Conservation (phyloP, 495 filamentous ascomycete species). For the Poronia punctata region DNA sequence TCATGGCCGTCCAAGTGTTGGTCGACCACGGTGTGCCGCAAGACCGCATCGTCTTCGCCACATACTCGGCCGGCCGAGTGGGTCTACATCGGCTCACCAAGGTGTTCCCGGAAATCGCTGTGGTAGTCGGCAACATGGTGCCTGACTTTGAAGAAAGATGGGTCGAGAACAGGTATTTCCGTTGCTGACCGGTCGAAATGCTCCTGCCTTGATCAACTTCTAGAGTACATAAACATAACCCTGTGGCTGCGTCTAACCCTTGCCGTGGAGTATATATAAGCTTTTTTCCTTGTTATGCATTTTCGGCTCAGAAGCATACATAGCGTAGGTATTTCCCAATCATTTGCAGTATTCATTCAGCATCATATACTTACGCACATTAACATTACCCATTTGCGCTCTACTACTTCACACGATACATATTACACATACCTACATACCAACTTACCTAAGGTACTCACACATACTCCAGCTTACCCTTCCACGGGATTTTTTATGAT, state of each 20-base stretch:
- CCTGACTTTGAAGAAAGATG: slow-evolving; percentile 71
- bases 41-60: slow-evolving; percentile 80
- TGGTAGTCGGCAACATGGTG: slow-evolving; percentile 74
- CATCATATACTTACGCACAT: too few species aligned
- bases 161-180: slow-evolving; percentile 77
- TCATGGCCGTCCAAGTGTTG: slow-evolving; percentile 93
- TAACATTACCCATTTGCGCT: too few species aligned
- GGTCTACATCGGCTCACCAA: slow-evolving; percentile 76
- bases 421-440: too few species aligned
- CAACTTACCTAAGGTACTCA: too few species aligned
- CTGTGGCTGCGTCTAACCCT: not conserved
- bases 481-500: too few species aligned
- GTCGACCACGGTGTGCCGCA: slow-evolving; percentile 90
- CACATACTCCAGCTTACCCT: too few species aligned
- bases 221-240: not conserved
- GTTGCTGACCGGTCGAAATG: slow-evolving; percentile 49
- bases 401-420: too few species aligned
- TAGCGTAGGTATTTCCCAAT: too few species aligned
- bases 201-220: slow-evolving; percentile 6
- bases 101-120: slow-evolving; percentile 77
- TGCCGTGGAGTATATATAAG: too few species aligned
- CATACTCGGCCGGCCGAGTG: slow-evolving; percentile 72
- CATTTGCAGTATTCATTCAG: too few species aligned
- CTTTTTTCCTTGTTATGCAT: too few species aligned
- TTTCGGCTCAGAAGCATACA: too few species aligned